Conservation (phyloP, 164 flowering plant species). For the Umbilicus rupestris region DNA sequence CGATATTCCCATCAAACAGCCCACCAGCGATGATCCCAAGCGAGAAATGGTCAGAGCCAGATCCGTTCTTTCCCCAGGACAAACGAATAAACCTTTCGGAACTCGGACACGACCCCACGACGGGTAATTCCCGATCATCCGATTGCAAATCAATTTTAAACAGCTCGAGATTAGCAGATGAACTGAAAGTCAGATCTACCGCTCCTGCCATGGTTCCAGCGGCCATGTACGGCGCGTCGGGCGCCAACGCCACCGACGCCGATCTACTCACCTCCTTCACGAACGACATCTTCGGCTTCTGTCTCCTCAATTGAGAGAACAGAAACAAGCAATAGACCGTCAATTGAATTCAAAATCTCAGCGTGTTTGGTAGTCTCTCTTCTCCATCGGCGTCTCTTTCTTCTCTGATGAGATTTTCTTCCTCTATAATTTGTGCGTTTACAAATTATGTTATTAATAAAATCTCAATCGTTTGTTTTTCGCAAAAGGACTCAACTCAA, state of each 20-base stretch:
- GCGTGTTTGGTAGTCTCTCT: background rate
- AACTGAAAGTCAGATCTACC: slow-evolving; percentile 85
- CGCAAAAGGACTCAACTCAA: background rate
- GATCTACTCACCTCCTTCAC: slow-evolving; percentile 72
- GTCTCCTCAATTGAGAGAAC: background rate
- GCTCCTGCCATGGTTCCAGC: slow-evolving; percentile 98
- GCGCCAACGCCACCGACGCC: slow-evolving; percentile 81
- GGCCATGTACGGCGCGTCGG: slow-evolving; percentile 81
- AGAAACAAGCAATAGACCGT: too few relatives aligned
- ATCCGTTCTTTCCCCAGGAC: slow-evolving; percentile 67
- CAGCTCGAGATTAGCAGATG: slow-evolving; percentile 78
- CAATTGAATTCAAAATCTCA: background rate
- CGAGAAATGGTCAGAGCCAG: slow-evolving; percentile 50
- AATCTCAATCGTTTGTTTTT: background rate
- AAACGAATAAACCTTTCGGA: slow-evolving; percentile 79
- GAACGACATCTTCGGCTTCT: slow-evolving; percentile 41
- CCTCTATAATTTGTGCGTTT: background rate
- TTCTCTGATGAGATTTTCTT: background rate
- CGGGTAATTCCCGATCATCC: slow-evolving; percentile 59
- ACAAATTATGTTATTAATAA: background rate
- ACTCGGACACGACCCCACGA: slow-evolving; percentile 52
- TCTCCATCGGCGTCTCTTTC: background rate
- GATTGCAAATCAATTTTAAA: slow-evolving; percentile 84
- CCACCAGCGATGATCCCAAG: slow-evolving; percentile 93
- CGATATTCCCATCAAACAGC: slow-evolving; percentile 72